phyloP scores from a whole-genome alignment of 495 filamentous ascomycete genomes.

The Thozetella sp. region DNA sequence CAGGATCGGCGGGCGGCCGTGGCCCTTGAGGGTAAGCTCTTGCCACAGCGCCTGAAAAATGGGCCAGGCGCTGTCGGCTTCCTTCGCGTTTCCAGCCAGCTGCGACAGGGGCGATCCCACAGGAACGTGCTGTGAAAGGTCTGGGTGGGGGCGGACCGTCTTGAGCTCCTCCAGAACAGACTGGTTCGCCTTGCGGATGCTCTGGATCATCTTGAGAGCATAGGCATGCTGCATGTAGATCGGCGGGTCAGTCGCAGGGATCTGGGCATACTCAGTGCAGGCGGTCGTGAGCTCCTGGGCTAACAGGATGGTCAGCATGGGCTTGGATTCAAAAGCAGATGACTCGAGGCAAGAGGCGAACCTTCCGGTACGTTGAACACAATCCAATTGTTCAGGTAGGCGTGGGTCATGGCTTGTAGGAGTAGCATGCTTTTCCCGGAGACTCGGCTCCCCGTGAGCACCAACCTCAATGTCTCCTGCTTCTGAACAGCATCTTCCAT shows the following conservation, averaged over 20 bases:
- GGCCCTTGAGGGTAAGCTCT: constrained; percentile 63
- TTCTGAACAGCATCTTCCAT: constrained; percentile 55
- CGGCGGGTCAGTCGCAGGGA: constrained; percentile 53
- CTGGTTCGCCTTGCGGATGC: constrained; percentile 74
- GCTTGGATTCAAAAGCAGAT: background rate
- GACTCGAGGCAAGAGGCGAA: constrained; percentile 33
- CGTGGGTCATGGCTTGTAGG: constrained; percentile 83
- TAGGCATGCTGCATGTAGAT: constrained; percentile 80
- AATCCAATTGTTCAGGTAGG: constrained; percentile 80
- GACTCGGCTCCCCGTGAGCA: constrained; percentile 73
- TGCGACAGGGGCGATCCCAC: constrained; percentile 64
- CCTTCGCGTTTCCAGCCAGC: constrained; percentile 71
- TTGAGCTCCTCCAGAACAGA: constrained; percentile 58
- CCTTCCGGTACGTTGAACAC: constrained; percentile 93
- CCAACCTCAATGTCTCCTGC: constrained; percentile 61
- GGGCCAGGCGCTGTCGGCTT: constrained; percentile 75
- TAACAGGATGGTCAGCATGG: constrained; percentile 33
- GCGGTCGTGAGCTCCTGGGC: constrained; percentile 80
- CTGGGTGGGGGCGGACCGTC: constrained; percentile 60
- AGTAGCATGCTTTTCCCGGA: constrained; percentile 85
- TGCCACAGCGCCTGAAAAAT: constrained; percentile 81
- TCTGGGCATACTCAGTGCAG: constrained; percentile 74
- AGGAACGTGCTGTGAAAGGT: constrained; percentile 56
- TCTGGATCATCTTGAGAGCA: constrained; percentile 67
- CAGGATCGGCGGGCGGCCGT: constrained; percentile 76